Conservation (phyloP, 1,284 basidiomycete species). For the Trametes versicolor region DNA sequence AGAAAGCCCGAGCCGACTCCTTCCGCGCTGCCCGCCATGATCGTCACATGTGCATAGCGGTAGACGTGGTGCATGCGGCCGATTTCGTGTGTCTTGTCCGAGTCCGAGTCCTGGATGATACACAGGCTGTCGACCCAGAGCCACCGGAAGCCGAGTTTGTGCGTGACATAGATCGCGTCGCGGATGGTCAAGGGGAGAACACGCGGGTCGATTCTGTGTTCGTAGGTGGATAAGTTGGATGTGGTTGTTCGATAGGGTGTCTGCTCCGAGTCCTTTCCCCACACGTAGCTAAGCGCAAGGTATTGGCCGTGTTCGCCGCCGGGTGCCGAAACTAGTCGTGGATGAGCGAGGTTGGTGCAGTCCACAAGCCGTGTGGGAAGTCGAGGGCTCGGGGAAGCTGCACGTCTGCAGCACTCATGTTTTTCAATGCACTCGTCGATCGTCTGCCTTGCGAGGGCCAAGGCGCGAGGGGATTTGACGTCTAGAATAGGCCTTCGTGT, state of each 20-base stretch:
- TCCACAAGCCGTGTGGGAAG: slow-evolving; percentile 24
- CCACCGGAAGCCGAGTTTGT: slow-evolving; percentile 7
- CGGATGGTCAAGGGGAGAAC: slow-evolving; percentile 12
- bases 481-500: background rate
- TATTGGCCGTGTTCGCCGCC: slow-evolving; percentile 9
- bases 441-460: background rate
- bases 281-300: slow-evolving; percentile 29
- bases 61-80: slow-evolving; percentile 11
- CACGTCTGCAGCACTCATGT: background rate
- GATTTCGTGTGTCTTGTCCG: slow-evolving; percentile 15
- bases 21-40: slow-evolving; percentile 3
- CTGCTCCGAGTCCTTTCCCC: slow-evolving; percentile 18
- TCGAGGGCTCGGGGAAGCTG: background rate
- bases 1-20: slow-evolving; percentile 2
- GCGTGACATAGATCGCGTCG: slow-evolving; percentile 12
- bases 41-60: slow-evolving; percentile 12
- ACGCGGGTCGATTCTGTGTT: background rate
- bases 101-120: slow-evolving; percentile 17
- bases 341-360: slow-evolving; percentile 6
- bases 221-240: slow-evolving; percentile 1
- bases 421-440: slow-evolving; percentile 2
- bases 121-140: slow-evolving; percentile 18
- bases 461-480: background rate
- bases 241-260: slow-evolving; percentile 9
- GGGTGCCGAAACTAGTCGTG: background rate